A percentile compares a stretch with the other conserved stretches of the same genome.
These are phyloP conservation scores for Penicillium sp. DNA, from an alignment of 2,329 filamentous ascomycete genomes.

Conservation along the genomic window DNA sequence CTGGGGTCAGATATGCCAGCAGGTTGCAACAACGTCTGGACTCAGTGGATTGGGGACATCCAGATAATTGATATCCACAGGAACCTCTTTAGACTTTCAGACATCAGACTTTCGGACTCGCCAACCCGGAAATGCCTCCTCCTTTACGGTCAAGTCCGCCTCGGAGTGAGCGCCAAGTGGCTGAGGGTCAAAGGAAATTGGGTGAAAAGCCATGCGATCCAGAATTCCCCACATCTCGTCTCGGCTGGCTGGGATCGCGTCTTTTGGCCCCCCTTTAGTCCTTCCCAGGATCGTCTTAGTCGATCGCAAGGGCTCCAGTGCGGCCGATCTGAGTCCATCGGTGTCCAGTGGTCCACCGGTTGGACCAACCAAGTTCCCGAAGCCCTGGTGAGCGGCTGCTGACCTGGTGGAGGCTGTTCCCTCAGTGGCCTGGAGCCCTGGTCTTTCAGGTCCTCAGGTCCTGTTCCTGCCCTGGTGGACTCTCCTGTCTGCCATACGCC, in stretches of 20 bases:
- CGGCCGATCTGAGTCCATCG: conserved; percentile 33
- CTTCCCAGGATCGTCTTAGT: conserved; percentile 28
- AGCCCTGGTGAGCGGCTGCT: conserved; percentile 8
- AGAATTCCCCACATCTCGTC: conserved; percentile 33
- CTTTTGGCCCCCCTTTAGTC: conserved; percentile 22
- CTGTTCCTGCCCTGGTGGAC: neutral
- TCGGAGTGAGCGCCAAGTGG: conserved; percentile 14
- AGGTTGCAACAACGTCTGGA: neutral
- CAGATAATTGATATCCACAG: neutral
- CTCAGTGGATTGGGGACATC: neutral
- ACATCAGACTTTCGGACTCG: neutral
- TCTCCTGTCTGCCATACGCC: neutral
- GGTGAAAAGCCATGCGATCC: conserved; percentile 26
- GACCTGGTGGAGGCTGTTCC: neutral
- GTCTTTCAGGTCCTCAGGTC: neutral
- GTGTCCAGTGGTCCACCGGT: conserved; percentile 34
- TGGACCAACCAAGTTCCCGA: conserved; percentile 26
- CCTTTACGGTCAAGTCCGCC: conserved; percentile 30
- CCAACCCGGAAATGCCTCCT: conserved; percentile 1
- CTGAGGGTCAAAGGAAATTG: conserved; percentile 19
- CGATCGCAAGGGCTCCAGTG: conserved; percentile 30
- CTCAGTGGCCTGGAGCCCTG: neutral
- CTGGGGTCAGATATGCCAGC: neutral
- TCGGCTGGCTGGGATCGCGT: conserved; percentile 33
- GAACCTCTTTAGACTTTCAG: neutral